Evolutionary conservation across 2,329 filamentous ascomycete species (phyloP).

Genomic region (Penicillium sp.): DNA sequence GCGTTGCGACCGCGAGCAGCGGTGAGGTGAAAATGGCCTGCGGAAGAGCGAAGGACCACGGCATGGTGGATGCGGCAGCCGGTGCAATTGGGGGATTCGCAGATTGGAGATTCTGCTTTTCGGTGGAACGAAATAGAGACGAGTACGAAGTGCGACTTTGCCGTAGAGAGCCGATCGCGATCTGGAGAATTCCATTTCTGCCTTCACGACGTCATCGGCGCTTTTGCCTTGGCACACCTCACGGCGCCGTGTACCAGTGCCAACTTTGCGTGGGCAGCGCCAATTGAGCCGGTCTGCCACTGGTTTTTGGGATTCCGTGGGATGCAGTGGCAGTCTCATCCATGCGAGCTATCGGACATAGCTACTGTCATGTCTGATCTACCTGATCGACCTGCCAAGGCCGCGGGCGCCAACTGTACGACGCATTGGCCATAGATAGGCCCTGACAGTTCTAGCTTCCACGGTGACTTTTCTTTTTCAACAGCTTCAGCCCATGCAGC

Average conservation of each 20-base stretch:
- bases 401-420: too few species aligned
- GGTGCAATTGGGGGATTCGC: not conserved
- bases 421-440: too few species aligned
- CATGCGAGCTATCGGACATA: too few species aligned
- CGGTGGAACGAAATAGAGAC: not conserved
- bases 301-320: too few species aligned
- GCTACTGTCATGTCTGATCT: too few species aligned
- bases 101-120: not conserved
- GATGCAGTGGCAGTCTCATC: too few species aligned
- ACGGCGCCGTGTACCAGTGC: too few species aligned
- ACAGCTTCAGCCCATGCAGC: not conserved
- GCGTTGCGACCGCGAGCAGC: conserved; percentile 29
- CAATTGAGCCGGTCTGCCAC: too few species aligned
- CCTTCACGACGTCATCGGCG: conserved; percentile 9
- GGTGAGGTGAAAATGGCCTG: conserved; percentile 32
- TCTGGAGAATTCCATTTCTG: conserved; percentile 5
- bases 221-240: conserved; percentile 2
- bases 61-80: conserved; percentile 16
- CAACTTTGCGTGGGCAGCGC: too few species aligned
- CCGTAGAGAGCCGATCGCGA: conserved; percentile 11
- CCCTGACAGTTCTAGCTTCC: not conserved
- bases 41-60: conserved; percentile 32
- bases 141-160: not conserved
- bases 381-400: too few species aligned
- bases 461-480: conserved; percentile 3